These are phyloP conservation scores for Candolleomyces eurysporus DNA, from an alignment of 768 basidiomycete species.

Conservation along the genomic window DNA sequence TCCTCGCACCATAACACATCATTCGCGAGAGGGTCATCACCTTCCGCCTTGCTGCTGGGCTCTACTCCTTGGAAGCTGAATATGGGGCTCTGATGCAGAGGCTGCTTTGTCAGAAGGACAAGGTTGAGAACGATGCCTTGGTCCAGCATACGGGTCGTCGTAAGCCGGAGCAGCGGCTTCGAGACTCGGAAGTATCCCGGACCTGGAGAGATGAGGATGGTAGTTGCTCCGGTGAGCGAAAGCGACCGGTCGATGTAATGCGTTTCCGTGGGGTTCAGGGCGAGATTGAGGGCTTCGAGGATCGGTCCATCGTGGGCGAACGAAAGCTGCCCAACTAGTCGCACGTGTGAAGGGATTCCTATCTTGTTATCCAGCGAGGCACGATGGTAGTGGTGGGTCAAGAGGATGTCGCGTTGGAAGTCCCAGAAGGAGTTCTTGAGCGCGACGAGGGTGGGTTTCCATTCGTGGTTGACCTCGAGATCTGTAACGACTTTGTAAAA, in stretches of 20 bases:
- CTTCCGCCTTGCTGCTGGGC: constrained; percentile 43
- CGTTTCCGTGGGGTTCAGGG: constrained; percentile 87
- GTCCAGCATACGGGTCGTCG: constrained; percentile 90
- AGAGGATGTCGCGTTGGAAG: constrained; percentile 87
- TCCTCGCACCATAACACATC: constrained; percentile 81
- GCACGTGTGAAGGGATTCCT: constrained; percentile 52
- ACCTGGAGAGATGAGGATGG: constrained; percentile 88
- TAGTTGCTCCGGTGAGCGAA: constrained; percentile 81
- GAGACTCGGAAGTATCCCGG: constrained; percentile 92
- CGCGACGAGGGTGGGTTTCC: constrained; percentile 82
- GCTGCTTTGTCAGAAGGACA: constrained; percentile 85
- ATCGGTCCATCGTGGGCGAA: constrained; percentile 93
- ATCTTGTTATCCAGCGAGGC: constrained; percentile 47
- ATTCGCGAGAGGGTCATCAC: constrained; percentile 53
- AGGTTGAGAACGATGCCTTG: constrained; percentile 91
- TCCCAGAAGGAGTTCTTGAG: constrained; percentile 89
- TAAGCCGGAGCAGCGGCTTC: constrained; percentile 85
- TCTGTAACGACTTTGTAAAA: constrained; percentile 96
- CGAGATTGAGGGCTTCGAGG: constrained; percentile 93
- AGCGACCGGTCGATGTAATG: constrained; percentile 96
- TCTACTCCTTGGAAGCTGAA: constrained; percentile 82
- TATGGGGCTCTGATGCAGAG: constrained; percentile 89
- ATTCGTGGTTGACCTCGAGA: constrained; percentile 82
- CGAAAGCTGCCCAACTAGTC: constrained; percentile 76
- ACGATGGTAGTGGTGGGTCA: constrained; percentile 87